These are phyloP conservation scores for Alternaria postmessia DNA, from an alignment of 2,329 filamentous ascomycete genomes.

Conservation along the genomic window DNA sequence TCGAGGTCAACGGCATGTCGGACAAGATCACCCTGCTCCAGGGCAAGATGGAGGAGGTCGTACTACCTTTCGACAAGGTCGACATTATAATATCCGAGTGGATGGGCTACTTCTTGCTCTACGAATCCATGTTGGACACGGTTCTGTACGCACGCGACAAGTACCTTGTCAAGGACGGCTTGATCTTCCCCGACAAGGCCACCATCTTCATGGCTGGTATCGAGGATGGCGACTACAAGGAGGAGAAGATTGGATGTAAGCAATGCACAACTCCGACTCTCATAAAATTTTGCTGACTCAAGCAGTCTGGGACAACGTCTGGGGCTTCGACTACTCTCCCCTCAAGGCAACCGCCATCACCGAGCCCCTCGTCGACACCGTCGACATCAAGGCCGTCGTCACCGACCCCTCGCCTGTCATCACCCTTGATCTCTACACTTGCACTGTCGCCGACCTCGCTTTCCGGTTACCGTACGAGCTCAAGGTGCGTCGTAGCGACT, in stretches of 20 bases:
- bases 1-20: constrained; percentile 86
- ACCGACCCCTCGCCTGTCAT: constrained; percentile 88
- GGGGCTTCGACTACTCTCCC: constrained; percentile 95
- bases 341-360: constrained; percentile 93
- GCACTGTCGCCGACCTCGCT: constrained; percentile 81
- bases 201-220: constrained; percentile 97
- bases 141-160: constrained; percentile 95
- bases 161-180: constrained; percentile 83
- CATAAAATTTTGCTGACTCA: neutral
- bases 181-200: constrained; percentile 99
- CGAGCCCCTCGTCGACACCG: constrained; percentile 95
- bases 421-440: constrained; percentile 92
- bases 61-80: constrained; percentile 91
- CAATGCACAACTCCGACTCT: neutral
- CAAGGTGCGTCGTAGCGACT: constrained; percentile 83
- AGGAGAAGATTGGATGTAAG: constrained; percentile 97
- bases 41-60: constrained; percentile 99
- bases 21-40: constrained; percentile 98
- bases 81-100: constrained; percentile 99
- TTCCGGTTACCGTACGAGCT: constrained; percentile 84
- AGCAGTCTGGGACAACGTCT: constrained; percentile 98
- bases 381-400: constrained; percentile 95
- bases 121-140: constrained; percentile 99
- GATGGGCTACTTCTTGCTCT: constrained; percentile 99
- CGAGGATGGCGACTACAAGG: constrained; percentile 99